phyloP scores from a whole-genome alignment of 805 yeast species.

The Saturnispora dispora region DNA sequence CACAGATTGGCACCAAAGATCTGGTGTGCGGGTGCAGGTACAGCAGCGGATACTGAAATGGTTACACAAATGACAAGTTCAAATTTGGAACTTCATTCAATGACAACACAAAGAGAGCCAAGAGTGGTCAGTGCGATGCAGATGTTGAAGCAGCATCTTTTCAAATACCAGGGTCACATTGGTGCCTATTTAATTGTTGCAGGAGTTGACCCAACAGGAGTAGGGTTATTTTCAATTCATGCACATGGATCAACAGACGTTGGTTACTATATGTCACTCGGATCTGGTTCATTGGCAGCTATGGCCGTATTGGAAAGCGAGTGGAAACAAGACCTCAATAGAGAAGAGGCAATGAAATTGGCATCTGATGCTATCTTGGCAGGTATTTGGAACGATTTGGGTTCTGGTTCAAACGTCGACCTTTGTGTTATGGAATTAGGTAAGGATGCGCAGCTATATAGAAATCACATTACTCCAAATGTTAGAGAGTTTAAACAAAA shows the following conservation, averaged over 20 bases:
- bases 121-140: constrained; percentile 91
- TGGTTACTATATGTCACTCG: constrained; percentile 85
- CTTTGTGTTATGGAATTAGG: constrained; percentile 94
- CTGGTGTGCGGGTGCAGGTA: constrained; percentile 99
- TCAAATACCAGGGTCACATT: constrained; percentile 93
- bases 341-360: constrained; percentile 83
- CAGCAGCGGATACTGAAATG: constrained; percentile 99
- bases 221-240: constrained; percentile 84
- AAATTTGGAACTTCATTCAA: constrained; percentile 81
- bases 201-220: constrained; percentile 94
- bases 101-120: constrained; percentile 73
- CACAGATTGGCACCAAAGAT: constrained; percentile 84
- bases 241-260: constrained; percentile 98
- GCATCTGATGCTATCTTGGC: constrained; percentile 92
- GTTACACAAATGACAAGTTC: constrained; percentile 90
- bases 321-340: constrained; percentile 71
- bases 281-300: constrained; percentile 97
- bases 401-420: constrained; percentile 97
- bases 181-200: constrained; percentile 99
- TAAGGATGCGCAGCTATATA: constrained; percentile 71
- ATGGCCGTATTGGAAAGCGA: constrained; percentile 92
- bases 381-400: constrained; percentile 98
- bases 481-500: constrained; percentile 72
- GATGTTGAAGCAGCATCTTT: constrained; percentile 87
- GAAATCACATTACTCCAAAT: constrained; percentile 90